Evolutionary conservation across 2,329 filamentous ascomycete genomes (phyloP), one percentile per base, ranked within the genome.

Genomic region (Diaporthe nobilis): DNA sequence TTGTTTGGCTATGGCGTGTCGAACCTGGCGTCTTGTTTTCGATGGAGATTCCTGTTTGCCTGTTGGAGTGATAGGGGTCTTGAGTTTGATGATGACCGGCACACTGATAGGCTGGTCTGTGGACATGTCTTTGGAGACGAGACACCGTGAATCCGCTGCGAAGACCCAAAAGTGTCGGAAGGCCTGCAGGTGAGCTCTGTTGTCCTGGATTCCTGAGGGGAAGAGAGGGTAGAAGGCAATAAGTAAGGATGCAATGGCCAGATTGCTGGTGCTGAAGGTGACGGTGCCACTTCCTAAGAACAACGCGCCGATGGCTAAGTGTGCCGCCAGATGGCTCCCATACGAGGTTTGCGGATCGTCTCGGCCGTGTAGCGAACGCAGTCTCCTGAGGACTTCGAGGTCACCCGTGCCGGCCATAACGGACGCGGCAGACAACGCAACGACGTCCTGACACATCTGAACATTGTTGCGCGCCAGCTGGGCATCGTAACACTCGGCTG

Each of bases 321-420:
- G 97, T 10, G 94, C 92, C 8, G 97, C 97, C 79, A 99, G 90
- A 82, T 99, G 96, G 73, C 95, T 98, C 61, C 97, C 97, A 81
- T 98, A 99, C 0, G 96, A 93, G 0, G 94, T 96, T 51, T 97
- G 94, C 1, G 90, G 86, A 75, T 98, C 94, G 72, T 96, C 92
- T 22, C 96, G 92, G 31, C 96, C 96, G 82, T 99, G 97, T 53
- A 99, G 90, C 22, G 94, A 92, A 22, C 97, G 93, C 44, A 99
- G 88, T 20, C 96, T 93, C 31, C 97, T 93, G 80, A 98, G 94
- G 1, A 98, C 92, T 2, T 91, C 86, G 28, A 99, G 87, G 81
- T 99, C 97, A 53, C 97, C 97, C 0, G 95, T 98, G 39, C 97
- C 97, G 8, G 97, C 95, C 96, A 98, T 98, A 71, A 98, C 95